Evolutionary conservation across 2,329 filamentous ascomycete species (phyloP), one percentile per base, ranked within the genome.

Genomic region (Fusarium phyllophilum): DNA sequence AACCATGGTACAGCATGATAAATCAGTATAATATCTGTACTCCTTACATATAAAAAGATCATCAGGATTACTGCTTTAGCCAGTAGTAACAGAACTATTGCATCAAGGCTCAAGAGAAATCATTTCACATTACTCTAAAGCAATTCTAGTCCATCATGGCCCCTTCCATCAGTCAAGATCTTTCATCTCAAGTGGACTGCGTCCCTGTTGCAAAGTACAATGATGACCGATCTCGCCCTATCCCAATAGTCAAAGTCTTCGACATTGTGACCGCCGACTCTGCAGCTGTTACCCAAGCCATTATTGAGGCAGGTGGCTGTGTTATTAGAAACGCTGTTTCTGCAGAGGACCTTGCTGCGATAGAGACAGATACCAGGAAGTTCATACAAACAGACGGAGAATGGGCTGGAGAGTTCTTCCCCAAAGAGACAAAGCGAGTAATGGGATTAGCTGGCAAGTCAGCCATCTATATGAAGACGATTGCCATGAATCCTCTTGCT

Each of bases 81-180:
- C 2, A 4, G 17, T 10, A 26, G 4, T 20, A 20, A 45, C 12
- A 26, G 0, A 20, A 13, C 17, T 13, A 8, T 44, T 1, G 1
- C n/a, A 26, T 26, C n/a, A 18, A 13, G 17, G 4, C 17, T 18
- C n/a, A 44, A 45, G 17, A 45, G 18, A 26, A 20, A 14, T 4
- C 5, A 26, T 10, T 26, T 26, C 44, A 45, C 17, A 45, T 26
- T 14, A 45, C 17, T 45, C 12, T 8, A 45, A 45, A 20, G 12
- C 24, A 45, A 26, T 26, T 14, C 3, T 14, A 13, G 24, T 14
- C 24, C 4, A 45, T 7, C 8, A 45, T 45, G 44, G 12, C 24
- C 12, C 24, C 44, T 7, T 45, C 24, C 2, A 1, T 45, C 12
- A 26, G 2, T 9, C 11, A 10, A 45, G 44, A 45, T 17, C 12